A percentile compares a stretch with the other conserved stretches of the same genome.
phyloP scores from a whole-genome alignment of 2,329 filamentous ascomycete genomes.

The Magnaporthiopsis incrustans region DNA sequence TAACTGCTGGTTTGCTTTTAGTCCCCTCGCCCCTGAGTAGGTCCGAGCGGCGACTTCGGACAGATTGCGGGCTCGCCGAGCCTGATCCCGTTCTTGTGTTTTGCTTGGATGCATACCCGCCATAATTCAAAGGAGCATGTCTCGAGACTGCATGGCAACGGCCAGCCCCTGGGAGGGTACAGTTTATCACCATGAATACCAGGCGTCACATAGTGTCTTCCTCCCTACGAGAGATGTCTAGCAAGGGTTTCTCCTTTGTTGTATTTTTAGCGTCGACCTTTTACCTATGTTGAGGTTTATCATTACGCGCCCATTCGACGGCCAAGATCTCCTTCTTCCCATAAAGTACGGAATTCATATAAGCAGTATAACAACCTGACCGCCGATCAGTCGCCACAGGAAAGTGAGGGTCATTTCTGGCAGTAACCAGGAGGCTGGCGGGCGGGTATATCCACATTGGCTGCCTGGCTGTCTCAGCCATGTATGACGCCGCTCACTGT shows the following conservation, averaged over 20 bases:
- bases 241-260: not conserved
- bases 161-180: not conserved
- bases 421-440: not conserved
- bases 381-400: too few species aligned
- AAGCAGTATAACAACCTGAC: not conserved
- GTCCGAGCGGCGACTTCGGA: not conserved
- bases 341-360: not conserved
- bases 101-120: not conserved
- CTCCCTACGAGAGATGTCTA: not conserved
- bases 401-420: too few species aligned
- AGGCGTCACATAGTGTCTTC: not conserved
- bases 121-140: not conserved
- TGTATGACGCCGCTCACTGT: too few species aligned
- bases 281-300: not conserved
- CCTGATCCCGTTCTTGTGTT: not conserved
- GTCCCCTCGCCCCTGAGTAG: constrained; percentile 5
- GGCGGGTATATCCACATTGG: not conserved
- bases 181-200: not conserved
- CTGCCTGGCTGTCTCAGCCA: not conserved
- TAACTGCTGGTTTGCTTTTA: constrained; percentile 6
- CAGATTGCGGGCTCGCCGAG: not conserved
- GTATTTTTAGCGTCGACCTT: not conserved
- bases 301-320: not conserved
- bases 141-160: not conserved
- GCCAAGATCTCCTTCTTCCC: not conserved